Percentiles rank a stretch among this genome's conserved stretches.
Conservation (phyloP, 2,329 filamentous ascomycete genomes). For the Aspergillus sergii region DNA sequence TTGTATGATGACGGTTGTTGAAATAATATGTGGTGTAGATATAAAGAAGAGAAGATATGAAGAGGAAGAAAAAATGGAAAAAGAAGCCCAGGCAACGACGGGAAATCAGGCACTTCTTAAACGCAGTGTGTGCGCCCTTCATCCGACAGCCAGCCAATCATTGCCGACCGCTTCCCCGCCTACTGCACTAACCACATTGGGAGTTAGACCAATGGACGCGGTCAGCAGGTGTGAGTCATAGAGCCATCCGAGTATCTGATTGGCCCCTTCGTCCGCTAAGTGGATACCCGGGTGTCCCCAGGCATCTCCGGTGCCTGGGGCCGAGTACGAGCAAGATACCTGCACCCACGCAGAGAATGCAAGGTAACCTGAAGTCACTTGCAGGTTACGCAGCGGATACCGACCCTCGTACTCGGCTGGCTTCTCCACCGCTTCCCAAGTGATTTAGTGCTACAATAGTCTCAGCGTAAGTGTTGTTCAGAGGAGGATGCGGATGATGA, state of each 20-base stretch:
- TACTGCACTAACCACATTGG: conserved; percentile 11
- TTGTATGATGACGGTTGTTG: conserved; percentile 22
- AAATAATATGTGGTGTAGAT: conserved; percentile 10
- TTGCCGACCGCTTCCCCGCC: conserved; percentile 14
- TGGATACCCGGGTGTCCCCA: conserved; percentile 17
- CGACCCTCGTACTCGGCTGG: conserved; percentile 13
- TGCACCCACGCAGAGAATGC: not conserved
- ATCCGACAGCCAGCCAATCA: conserved; percentile 30
- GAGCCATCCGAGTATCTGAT: conserved; percentile 18
- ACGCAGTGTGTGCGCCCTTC: conserved; percentile 24
- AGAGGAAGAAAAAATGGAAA: conserved; percentile 19
- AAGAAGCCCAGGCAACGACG: conserved; percentile 38
- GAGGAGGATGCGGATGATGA: conserved; percentile 3
- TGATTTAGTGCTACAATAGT: not conserved
- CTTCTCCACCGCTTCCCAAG: conserved; percentile 4
- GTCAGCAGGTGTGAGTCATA: conserved; percentile 45
- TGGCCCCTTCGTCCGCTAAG: conserved; percentile 20
- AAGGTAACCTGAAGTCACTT: not conserved
- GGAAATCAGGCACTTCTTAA: conserved; percentile 46
- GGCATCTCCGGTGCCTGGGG: conserved; percentile 13
- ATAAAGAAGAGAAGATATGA: conserved; percentile 10
- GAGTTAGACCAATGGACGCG: conserved; percentile 7
- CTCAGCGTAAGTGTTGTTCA: not conserved
- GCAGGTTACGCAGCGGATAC: not conserved
- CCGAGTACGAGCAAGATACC: conserved; percentile 5